phyloP scores from a whole-genome alignment of 73 alveolate genomes.

The Effrenium voratum region DNA sequence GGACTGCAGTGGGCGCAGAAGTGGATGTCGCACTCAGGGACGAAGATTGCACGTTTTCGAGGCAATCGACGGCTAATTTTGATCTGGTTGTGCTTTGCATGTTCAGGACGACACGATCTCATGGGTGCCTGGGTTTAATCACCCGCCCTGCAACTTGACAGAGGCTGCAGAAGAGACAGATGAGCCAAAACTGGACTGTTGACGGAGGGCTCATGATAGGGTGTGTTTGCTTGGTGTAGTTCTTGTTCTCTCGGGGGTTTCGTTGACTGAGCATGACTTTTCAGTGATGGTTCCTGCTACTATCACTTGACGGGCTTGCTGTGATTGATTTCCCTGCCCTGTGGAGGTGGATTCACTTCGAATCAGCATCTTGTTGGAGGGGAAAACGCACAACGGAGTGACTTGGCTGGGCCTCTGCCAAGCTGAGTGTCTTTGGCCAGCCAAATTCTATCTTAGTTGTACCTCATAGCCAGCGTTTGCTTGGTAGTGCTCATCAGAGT shows the following conservation, averaged over 20 bases:
- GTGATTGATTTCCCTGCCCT: background rate
- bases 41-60: background rate
- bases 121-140: conserved; percentile 75
- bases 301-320: background rate
- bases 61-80: background rate
- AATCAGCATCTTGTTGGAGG: conserved; percentile 52
- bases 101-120: conserved; percentile 48
- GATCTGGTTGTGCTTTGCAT: background rate
- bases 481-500: background rate
- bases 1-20: conserved; percentile 6
- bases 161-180: background rate
- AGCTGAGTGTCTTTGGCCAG: background rate
- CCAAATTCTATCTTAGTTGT: background rate
- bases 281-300: background rate
- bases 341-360: conserved; percentile 66
- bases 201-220: background rate
- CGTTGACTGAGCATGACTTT: background rate
- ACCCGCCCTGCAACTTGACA: conserved; percentile 39
- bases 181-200: background rate
- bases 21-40: background rate
- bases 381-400: conserved; percentile 64
- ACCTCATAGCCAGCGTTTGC: background rate
- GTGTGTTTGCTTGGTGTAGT: background rate
- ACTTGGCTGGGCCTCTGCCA: background rate
- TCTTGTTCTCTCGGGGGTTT: background rate